Conservation (phyloP, 2,329 filamentous ascomycete species). For the Hymenoscyphus salicellus region DNA sequence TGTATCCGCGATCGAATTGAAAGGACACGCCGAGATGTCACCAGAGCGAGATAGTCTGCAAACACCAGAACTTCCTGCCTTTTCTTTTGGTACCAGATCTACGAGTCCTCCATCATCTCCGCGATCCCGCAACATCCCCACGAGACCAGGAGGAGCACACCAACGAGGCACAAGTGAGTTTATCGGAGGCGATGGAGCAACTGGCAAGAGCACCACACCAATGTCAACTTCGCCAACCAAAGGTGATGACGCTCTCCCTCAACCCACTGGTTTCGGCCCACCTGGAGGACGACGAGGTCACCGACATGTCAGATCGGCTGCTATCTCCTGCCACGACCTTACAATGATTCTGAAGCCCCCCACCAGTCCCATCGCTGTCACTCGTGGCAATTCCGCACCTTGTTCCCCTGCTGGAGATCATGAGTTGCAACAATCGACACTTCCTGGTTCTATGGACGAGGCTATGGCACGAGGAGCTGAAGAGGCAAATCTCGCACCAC, state of each 20-base stretch:
- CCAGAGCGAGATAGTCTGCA: conserved; percentile 9
- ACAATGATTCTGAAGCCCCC: conserved; percentile 59
- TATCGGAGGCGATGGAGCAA: conserved; percentile 65
- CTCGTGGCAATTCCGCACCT: conserved; percentile 38
- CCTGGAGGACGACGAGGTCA: conserved; percentile 63
- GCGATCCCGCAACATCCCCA: conserved; percentile 45
- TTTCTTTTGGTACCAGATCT: conserved; percentile 32
- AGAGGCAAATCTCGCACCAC: conserved; percentile 9
- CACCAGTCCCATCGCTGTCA: conserved; percentile 18
- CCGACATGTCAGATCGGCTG: conserved; percentile 72
- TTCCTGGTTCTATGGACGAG: conserved; percentile 26
- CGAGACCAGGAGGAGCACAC: conserved; percentile 57
- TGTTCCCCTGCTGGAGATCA: conserved; percentile 41
- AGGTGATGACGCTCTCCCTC: conserved; percentile 55
- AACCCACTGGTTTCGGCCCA: conserved; percentile 48
- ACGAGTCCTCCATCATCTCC: conserved; percentile 42
- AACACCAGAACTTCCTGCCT: conserved; percentile 35
- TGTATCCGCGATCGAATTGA: conserved; percentile 42
- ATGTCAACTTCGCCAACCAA: conserved; percentile 71
- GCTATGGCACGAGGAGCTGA: conserved; percentile 21
- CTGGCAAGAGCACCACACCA: conserved; percentile 41
- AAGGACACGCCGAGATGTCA: neutral
- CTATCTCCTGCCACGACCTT: conserved; percentile 78
- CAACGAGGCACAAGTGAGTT: conserved; percentile 81
- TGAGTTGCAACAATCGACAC: conserved; percentile 18